Conservation (phyloP, 306 rosid species). For the Ormosia semicastrata region DNA sequence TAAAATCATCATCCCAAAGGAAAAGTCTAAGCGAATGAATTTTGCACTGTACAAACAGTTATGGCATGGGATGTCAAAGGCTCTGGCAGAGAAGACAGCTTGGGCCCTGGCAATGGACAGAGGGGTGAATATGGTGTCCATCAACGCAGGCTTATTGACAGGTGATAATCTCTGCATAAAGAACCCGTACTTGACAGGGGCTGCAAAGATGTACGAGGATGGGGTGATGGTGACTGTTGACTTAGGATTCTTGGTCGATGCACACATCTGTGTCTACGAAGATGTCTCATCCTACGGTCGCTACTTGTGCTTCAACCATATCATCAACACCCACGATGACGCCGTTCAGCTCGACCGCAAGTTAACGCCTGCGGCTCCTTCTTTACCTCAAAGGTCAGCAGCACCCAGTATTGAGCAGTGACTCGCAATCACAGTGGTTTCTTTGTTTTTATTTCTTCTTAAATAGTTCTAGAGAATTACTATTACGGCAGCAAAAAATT, state of each 20-base stretch:
- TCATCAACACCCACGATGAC: constrained; percentile 56
- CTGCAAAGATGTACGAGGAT: constrained; percentile 94
- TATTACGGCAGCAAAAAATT: too few relatives aligned
- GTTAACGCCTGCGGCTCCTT: constrained; percentile 48
- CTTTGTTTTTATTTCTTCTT: too few relatives aligned
- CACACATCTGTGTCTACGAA: constrained; percentile 71
- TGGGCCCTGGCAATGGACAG: constrained; percentile 98
- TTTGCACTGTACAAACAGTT: constrained; percentile 37
- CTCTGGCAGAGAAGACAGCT: constrained; percentile 76
- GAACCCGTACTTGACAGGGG: constrained; percentile 74
- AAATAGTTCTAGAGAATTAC: too few relatives aligned
- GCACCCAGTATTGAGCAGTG: too few relatives aligned
- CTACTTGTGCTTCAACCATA: constrained; percentile 72
- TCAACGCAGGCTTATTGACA: constrained; percentile 56
- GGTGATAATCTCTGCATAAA: constrained; percentile 47
- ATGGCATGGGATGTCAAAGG: constrained; percentile 93
- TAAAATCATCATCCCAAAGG: too few relatives aligned
- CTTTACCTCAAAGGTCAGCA: constrained; percentile 41
- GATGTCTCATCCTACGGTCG: constrained; percentile 84
- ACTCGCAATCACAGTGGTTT: too few relatives aligned
- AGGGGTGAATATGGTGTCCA: constrained; percentile 75
- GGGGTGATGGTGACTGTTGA: constrained; percentile 84
- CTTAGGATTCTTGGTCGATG: constrained; percentile 52
- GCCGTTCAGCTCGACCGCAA: constrained; percentile 62
- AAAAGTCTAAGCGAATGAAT: neutral